phyloP scores from a whole-genome alignment of 2,329 filamentous ascomycete species.

The Trichoderma gracile region DNA sequence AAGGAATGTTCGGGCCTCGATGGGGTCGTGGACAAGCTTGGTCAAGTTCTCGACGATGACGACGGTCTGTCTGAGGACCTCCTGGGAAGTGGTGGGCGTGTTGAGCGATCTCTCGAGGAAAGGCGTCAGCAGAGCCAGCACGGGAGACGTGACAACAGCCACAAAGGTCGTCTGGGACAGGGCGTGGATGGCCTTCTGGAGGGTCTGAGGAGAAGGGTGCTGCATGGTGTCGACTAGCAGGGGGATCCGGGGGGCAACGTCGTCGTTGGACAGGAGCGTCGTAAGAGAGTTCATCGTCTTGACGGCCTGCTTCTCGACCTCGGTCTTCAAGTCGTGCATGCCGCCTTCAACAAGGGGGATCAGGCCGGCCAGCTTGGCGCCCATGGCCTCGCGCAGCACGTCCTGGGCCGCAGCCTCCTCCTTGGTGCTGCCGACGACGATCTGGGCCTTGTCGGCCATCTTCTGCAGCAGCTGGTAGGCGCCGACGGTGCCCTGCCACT shows the following conservation, averaged over 20 bases:
- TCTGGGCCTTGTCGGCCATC: constrained; percentile 93
- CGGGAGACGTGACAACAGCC: constrained; percentile 90
- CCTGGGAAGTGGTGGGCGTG: constrained; percentile 85
- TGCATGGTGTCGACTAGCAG: constrained; percentile 94
- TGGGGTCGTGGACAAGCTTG: constrained; percentile 92
- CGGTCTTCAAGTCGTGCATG: constrained; percentile 95
- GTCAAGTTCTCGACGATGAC: constrained; percentile 98
- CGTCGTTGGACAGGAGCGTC: constrained; percentile 90
- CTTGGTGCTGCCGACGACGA: constrained; percentile 73
- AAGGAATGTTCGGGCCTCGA: constrained; percentile 92
- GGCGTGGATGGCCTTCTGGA: constrained; percentile 95
- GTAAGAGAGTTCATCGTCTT: constrained; percentile 91
- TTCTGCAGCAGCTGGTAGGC: constrained; percentile 82
- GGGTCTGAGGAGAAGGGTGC: constrained; percentile 81
- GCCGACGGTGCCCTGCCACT: constrained; percentile 95
- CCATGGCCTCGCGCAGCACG: constrained; percentile 85
- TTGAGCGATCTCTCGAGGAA: constrained; percentile 93
- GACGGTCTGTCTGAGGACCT: constrained; percentile 91
- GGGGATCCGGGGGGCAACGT: constrained; percentile 88
- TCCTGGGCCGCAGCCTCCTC: constrained; percentile 89
- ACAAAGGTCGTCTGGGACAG: constrained; percentile 99
- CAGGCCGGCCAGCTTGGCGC: constrained; percentile 77
- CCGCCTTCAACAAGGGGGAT: constrained; percentile 89
- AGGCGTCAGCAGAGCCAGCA: constrained; percentile 89
- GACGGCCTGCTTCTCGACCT: constrained; percentile 85